A percentile compares a stretch with the other conserved stretches of the same genome.
Conservation (phyloP, 192 early-diverging fungal species). For the Podila horticola region DNA sequence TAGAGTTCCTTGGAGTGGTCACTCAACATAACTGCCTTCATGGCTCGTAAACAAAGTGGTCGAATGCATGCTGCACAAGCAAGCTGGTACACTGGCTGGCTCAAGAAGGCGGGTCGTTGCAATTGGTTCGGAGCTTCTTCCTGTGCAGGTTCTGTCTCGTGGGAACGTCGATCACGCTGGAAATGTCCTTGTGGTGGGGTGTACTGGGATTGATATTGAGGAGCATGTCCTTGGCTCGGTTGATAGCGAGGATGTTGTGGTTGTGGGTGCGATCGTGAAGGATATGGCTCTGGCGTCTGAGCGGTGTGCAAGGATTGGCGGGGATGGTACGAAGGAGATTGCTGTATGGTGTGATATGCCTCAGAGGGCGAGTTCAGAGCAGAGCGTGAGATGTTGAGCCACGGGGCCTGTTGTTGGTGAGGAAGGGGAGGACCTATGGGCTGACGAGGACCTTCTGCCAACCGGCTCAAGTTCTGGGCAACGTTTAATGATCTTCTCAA, state of each 20-base stretch:
- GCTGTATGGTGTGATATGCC: background rate
- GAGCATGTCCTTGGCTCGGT: background rate
- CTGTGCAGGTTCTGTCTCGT: background rate
- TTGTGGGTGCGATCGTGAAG: conserved; percentile 10
- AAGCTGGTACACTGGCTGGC: conserved; percentile 47
- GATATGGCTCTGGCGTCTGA: background rate
- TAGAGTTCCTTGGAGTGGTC: conserved; percentile 50
- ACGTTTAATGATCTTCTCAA: conserved; percentile 24
- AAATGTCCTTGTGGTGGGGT: background rate
- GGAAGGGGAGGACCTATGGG: background rate
- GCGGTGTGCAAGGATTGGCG: background rate
- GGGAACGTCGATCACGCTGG: background rate
- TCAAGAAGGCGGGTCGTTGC: conserved; percentile 33
- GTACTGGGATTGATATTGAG: background rate
- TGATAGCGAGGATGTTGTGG: background rate
- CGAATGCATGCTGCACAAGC: conserved; percentile 44
- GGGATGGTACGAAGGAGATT: background rate
- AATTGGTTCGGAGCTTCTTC: background rate
- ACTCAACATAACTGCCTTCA: conserved; percentile 51
- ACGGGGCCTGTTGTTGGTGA: background rate
- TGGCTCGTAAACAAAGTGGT: conserved; percentile 34
- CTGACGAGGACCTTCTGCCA: conserved; percentile 3
- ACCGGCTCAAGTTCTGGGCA: conserved; percentile 17
- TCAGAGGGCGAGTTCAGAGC: background rate
- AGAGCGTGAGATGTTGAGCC: background rate